Evolutionary conservation across 352 stramenopile genomes (phyloP), one percentile per base, ranked within the genome.

Genomic region (Plasmopara muralis): DNA sequence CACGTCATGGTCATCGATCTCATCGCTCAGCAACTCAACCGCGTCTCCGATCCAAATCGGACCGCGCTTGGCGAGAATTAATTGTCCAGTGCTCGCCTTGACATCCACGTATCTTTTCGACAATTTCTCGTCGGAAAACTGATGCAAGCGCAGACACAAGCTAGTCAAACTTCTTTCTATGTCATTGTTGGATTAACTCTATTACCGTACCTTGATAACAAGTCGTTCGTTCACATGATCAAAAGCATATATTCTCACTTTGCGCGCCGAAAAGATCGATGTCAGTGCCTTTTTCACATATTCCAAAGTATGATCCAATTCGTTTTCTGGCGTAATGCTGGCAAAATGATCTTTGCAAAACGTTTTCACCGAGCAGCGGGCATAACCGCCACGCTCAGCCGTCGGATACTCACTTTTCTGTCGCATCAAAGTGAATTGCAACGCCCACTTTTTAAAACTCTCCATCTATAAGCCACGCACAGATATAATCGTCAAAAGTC

Each of bases 281-380:
- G 63, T 76, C 12, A 91, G 57, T 0, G 74, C 66, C 13, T 62
- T 73, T 57, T 85, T 77, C 51, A 85, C 51, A 43, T 81, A 78
- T 55, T 91, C 80, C 2, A 89, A 65, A 4, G 78, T 87, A 44
- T 89, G 77, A 51, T 91, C 77, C 0, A 89, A 56, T 50, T 91
- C 81, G 37, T 87, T 84, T 42, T 91, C 81, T 0, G 81, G 81
- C 12, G 74, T 79, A 20, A 91, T 83, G 39, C 81, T 81, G 10
- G 79, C 60, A n/a, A 89, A 74, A 35, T 83, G 68, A 29, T 91
- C 77, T 30, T 87, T 86, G 64, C 72, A 85, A 51, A 87, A 91
- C 2, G 75, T 64, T 59, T 85, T 88, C 5, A 79, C 60, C 0
- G 81, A 83, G 58, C 62, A 74, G 18, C 74, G 82, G 0, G 81